phyloP scores from a whole-genome alignment of 495 filamentous ascomycete species.

The Parmelia sp. region DNA sequence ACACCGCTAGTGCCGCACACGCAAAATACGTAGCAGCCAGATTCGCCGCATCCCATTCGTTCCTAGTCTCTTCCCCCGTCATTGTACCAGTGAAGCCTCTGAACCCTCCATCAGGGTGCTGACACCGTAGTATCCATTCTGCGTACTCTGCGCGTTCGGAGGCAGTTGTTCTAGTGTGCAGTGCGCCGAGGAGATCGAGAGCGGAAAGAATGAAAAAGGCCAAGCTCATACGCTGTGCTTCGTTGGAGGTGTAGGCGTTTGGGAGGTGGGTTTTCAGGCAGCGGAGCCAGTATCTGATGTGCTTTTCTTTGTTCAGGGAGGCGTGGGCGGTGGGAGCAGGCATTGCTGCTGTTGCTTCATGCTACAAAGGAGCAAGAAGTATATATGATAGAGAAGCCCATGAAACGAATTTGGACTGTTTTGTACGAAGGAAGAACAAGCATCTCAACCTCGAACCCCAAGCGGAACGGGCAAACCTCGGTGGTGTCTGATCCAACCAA shows the following conservation, averaged over 20 bases:
- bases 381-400: background rate
- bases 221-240: constrained; percentile 82
- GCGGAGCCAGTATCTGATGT: constrained; percentile 89
- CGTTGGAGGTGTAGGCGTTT: constrained; percentile 71
- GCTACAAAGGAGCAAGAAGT: background rate
- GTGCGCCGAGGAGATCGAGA: constrained; percentile 66
- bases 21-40: constrained; percentile 85
- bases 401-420: too few relatives aligned
- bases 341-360: constrained; percentile 26
- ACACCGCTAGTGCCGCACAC: constrained; percentile 61
- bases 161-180: constrained; percentile 48
- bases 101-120: constrained; percentile 72
- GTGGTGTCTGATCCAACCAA: too few relatives aligned
- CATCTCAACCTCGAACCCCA: too few relatives aligned
- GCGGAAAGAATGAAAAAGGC: constrained; percentile 82
- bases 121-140: constrained; percentile 69
- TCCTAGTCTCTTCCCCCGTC: constrained; percentile 44
- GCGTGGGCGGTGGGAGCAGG: constrained; percentile 24
- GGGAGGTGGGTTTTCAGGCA: constrained; percentile 80
- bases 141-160: constrained; percentile 56
- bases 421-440: too few relatives aligned
- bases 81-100: constrained; percentile 68
- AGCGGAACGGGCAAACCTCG: background rate
- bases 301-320: constrained; percentile 59
- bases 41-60: constrained; percentile 69